Evolutionary conservation across 345 rosid species (phyloP).

Genomic region (Cochlearia excelsa): DNA sequence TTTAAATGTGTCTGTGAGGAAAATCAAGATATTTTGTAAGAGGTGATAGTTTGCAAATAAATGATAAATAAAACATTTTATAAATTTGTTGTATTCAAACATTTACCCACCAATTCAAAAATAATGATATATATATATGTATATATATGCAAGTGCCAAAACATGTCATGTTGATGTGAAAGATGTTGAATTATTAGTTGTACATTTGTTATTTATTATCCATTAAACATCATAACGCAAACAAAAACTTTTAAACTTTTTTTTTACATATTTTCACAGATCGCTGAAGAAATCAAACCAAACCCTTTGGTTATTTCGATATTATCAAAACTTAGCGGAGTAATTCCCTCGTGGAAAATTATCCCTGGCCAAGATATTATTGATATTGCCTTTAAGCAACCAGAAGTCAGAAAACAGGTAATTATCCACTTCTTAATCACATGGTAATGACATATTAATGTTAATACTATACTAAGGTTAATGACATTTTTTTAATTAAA

Average conservation of each 20-base stretch:
- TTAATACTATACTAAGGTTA: neutral
- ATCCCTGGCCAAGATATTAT: conserved; percentile 59
- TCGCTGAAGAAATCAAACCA: conserved; percentile 70
- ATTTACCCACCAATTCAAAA: neutral
- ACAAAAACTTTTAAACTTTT: neutral
- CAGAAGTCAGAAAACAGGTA: conserved; percentile 65
- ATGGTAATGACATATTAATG: neutral
- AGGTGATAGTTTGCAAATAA: no score
- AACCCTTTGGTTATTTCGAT: conserved; percentile 37
- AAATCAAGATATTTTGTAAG: no score
- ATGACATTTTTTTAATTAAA: neutral
- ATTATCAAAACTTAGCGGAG: conserved; percentile 40
- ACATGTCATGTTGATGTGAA: conserved; percentile 18
- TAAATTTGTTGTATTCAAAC: neutral
- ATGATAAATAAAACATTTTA: no score
- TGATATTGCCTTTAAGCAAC: conserved; percentile 62
- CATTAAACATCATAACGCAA: no score
- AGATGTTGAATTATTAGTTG: conserved; percentile 10
- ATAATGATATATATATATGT: neutral
- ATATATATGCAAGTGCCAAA: neutral
- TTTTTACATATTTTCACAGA: conserved; percentile 28
- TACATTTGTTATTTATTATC: no score
- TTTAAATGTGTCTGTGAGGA: no score
- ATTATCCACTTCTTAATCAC: neutral
- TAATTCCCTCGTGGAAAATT: conserved; percentile 66